Percentiles rank a stretch among this genome's conserved stretches.
These are phyloP conservation scores for Lyophyllum decastes DNA, from an alignment of 768 basidiomycete genomes.

Conservation along the genomic window DNA sequence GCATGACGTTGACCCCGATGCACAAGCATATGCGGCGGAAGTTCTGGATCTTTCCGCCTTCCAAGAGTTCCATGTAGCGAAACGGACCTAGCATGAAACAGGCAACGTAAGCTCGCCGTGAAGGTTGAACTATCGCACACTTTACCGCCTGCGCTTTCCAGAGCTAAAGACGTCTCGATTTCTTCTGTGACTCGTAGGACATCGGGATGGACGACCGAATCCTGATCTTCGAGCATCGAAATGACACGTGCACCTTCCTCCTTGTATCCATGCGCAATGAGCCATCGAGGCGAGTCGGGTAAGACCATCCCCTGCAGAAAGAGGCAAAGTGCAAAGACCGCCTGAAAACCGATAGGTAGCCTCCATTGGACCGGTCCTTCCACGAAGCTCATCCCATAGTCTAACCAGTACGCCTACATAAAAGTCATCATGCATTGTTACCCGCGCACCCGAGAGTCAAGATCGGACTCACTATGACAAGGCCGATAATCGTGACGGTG, in stretches of 20 bases:
- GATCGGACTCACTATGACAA: slow-evolving; percentile 32
- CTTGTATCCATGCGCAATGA: slow-evolving; percentile 35
- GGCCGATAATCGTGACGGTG: slow-evolving; percentile 38
- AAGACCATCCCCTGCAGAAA: slow-evolving; percentile 35
- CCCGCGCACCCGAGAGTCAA: background rate
- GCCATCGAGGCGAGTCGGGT: slow-evolving; percentile 42
- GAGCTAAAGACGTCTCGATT: slow-evolving; percentile 35
- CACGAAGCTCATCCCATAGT: slow-evolving; percentile 41
- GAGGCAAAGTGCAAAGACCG: slow-evolving; percentile 36
- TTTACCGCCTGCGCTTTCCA: slow-evolving; percentile 39
- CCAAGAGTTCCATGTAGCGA: slow-evolving; percentile 32
- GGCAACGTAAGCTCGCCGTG: background rate
- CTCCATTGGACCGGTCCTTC: slow-evolving; percentile 29
- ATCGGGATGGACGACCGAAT: slow-evolving; percentile 30
- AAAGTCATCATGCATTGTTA: no score
- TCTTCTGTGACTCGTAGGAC: slow-evolving; percentile 33
- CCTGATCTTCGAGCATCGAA: slow-evolving; percentile 34
- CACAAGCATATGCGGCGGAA: slow-evolving; percentile 38
- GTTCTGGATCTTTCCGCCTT: slow-evolving; percentile 38
- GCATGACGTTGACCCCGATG: slow-evolving; percentile 41
- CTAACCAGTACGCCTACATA: slow-evolving; percentile 37
- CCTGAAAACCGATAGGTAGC: slow-evolving; percentile 36
- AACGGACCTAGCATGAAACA: slow-evolving; percentile 29
- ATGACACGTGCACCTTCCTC: slow-evolving; percentile 36
- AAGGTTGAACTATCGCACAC: background rate